A percentile compares a stretch with the other conserved stretches of the same genome.
These are phyloP conservation scores for Debaryomyces sp. DNA, from an alignment of 1,139 yeast genomes.

Conservation along the genomic window DNA sequence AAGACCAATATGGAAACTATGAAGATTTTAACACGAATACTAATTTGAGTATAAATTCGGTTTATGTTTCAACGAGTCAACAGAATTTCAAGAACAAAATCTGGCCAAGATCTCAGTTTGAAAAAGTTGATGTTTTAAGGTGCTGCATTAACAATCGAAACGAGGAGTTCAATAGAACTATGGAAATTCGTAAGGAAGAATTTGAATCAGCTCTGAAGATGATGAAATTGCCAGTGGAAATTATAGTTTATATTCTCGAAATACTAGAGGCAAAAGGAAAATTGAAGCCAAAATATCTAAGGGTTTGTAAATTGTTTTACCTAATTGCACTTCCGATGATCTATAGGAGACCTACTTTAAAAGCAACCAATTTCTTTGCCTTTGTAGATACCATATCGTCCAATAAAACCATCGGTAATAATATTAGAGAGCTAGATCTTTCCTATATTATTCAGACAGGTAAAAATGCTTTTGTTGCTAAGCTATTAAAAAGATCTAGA, in stretches of 20 bases:
- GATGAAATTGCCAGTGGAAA: slow-evolving; percentile 59
- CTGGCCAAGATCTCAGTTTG: slow-evolving; percentile 50
- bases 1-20: slow-evolving; percentile 25
- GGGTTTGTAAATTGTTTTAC: slow-evolving; percentile 67
- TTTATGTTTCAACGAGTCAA: slow-evolving; percentile 38
- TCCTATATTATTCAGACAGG: slow-evolving; percentile 86
- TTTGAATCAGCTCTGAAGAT: slow-evolving; percentile 14
- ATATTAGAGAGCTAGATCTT: slow-evolving; percentile 63
- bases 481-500: slow-evolving; percentile 75
- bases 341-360: slow-evolving; percentile 63
- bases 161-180: slow-evolving; percentile 18
- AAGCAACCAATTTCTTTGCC: slow-evolving; percentile 64
- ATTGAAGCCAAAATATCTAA: slow-evolving; percentile 53
- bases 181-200: slow-evolving; percentile 15
- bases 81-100: slow-evolving; percentile 25
- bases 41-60: slow-evolving; percentile 34
- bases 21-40: slow-evolving; percentile 30
- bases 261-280: slow-evolving; percentile 36
- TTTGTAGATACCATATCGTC: slow-evolving; percentile 72
- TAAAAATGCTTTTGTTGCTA: slow-evolving; percentile 88
- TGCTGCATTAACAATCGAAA: slow-evolving; percentile 30
- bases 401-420: slow-evolving; percentile 43
- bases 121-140: slow-evolving; percentile 48
- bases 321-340: slow-evolving; percentile 59
- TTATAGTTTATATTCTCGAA: slow-evolving; percentile 55